Percentiles rank a stretch among this genome's conserved stretches.
These are phyloP conservation scores for Pythium utonaiense DNA, from an alignment of 352 stramenopile species.

Conservation along the genomic window DNA sequence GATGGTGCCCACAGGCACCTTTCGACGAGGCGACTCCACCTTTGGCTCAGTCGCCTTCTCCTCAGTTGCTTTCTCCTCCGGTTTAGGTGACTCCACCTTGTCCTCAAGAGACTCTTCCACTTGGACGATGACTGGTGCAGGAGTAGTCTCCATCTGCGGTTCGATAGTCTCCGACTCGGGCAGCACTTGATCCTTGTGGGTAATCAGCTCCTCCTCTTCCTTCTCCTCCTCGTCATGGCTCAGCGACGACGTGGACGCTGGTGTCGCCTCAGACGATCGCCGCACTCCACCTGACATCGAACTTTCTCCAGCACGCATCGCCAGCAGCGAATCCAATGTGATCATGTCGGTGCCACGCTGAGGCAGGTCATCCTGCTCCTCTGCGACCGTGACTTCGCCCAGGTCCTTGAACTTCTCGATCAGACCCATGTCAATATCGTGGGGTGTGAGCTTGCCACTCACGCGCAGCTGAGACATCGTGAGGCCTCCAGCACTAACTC, in stretches of 20 bases:
- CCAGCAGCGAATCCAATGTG: conserved; percentile 11
- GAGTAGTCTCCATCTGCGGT: neutral
- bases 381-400: neutral
- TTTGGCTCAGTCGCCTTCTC: neutral
- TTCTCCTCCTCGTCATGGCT: neutral
- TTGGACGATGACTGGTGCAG: neutral
- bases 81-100: neutral
- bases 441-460: conserved; percentile 14
- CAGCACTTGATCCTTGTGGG: neutral
- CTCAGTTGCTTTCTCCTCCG: neutral
- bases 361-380: conserved; percentile 6
- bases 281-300: neutral
- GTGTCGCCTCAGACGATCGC: neutral
- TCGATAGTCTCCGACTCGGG: neutral
- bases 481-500: conserved; percentile 11
- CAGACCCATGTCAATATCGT: conserved; percentile 4
- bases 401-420: conserved; percentile 19
- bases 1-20: neutral
- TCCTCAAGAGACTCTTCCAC: neutral
- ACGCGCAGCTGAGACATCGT: conserved; percentile 24
- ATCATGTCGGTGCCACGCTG: conserved; percentile 27
- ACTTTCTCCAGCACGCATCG: conserved; percentile 7
- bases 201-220: neutral
- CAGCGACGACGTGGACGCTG: neutral
- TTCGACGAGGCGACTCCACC: neutral